Percentiles rank a stretch among this genome's conserved stretches.
These are phyloP conservation scores for Podospora sp. DNA, from an alignment of 495 filamentous ascomycete species.

Conservation along the genomic window DNA sequence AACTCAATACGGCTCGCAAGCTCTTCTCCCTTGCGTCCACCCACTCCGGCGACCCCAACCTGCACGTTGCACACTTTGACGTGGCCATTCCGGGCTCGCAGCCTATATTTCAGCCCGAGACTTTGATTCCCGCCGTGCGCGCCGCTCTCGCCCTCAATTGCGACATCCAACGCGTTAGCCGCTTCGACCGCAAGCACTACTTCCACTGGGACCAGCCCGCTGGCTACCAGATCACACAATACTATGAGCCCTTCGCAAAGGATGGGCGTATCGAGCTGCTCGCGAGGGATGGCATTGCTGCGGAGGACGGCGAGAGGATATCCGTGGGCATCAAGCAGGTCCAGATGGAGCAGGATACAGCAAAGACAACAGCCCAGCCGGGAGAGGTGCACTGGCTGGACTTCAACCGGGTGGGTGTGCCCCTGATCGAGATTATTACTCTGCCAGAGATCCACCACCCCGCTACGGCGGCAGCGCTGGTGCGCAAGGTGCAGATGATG, in stretches of 20 bases:
- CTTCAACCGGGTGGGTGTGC: conserved; percentile 89
- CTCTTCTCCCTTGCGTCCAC: conserved; percentile 78
- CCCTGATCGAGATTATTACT: conserved; percentile 94
- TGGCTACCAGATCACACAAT: conserved; percentile 98
- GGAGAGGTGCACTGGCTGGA: conserved; percentile 78
- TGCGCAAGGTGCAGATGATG: conserved; percentile 84
- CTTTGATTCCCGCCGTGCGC: conserved; percentile 83
- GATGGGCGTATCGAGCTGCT: conserved; percentile 72
- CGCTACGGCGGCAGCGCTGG: conserved; percentile 80
- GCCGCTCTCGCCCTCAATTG: conserved; percentile 86
- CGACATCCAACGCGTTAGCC: conserved; percentile 69
- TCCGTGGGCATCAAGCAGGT: conserved; percentile 85
- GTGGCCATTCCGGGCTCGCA: conserved; percentile 86
- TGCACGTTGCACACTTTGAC: conserved; percentile 85
- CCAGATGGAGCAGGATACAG: conserved; percentile 97
- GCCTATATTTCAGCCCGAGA: conserved; percentile 80
- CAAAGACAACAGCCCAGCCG: conserved; percentile 82
- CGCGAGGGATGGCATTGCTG: conserved; percentile 76
- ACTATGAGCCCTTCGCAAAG: conserved; percentile 82
- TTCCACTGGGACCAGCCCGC: conserved; percentile 97
- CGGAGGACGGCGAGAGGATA: conserved; percentile 65
- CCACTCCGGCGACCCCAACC: conserved; percentile 76
- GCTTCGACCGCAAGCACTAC: conserved; percentile 96
- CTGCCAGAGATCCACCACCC: conserved; percentile 82
- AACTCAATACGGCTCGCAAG: conserved; percentile 83